These are phyloP conservation scores for Ehretia macrophylla DNA, from an alignment of 257 asterid genomes.

Conservation along the genomic window DNA sequence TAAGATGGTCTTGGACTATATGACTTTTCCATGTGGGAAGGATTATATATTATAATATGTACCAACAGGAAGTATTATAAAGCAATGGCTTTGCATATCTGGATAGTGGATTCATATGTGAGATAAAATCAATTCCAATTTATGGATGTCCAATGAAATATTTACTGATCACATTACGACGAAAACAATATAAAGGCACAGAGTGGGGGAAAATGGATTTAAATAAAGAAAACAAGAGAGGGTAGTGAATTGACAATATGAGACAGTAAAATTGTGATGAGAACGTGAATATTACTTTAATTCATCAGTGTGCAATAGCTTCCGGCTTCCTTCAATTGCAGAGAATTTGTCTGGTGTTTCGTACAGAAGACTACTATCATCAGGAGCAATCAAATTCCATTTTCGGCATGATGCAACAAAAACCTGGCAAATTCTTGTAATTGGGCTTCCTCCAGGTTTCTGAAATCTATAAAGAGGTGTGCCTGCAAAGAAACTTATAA, in stretches of 20 bases:
- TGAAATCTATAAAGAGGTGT: constrained; percentile 85
- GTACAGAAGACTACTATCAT: constrained; percentile 63
- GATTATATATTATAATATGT: too few species aligned
- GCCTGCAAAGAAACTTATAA: constrained; percentile 76
- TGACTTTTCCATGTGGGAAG: too few species aligned
- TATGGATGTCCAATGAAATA: too few species aligned
- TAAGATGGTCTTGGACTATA: too few species aligned
- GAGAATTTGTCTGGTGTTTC: constrained; percentile 78
- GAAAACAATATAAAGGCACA: neutral
- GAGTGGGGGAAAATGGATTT: neutral
- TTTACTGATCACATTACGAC: too few species aligned
- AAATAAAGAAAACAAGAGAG: neutral
- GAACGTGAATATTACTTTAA: constrained; percentile 36
- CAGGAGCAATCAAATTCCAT: constrained; percentile 54
- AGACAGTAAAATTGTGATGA: neutral
- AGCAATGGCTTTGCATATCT: too few species aligned
- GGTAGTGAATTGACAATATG: neutral
- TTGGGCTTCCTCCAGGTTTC: constrained; percentile 97
- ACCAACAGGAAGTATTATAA: too few species aligned
- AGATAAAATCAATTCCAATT: too few species aligned
- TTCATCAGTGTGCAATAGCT: constrained; percentile 79
- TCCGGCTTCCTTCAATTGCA: constrained; percentile 91
- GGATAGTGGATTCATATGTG: too few species aligned
- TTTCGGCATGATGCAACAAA: constrained; percentile 72
- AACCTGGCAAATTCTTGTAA: constrained; percentile 93